Evolutionary conservation across 495 filamentous ascomycete genomes (phyloP), one percentile per base, ranked within the genome.

Genomic region (Neurospora intermedia): DNA sequence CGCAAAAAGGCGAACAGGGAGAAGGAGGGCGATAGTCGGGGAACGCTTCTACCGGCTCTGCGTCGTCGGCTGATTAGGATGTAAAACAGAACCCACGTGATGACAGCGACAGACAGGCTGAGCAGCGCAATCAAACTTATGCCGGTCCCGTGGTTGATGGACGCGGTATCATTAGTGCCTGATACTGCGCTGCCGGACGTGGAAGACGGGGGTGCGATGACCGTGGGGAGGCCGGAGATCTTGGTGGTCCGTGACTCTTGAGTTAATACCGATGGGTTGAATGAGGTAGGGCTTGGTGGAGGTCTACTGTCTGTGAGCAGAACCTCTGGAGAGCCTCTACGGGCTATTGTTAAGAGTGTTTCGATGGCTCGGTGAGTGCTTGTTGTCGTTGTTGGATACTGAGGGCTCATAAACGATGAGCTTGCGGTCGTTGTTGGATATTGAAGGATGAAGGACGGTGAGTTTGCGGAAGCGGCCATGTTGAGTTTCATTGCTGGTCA

Each of bases 61-160:
- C 70, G 59, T 75, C 71, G 77, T 11, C 80, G 76, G 15, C 77
- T 77, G 11, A 83, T 59, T 0, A 75, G 15, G 20, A 75, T 54
- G 41, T 80, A 76, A 0, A 69, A 72, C 0, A 78, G 20, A 18
- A 77, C 75, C 69, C 77, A 76, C 0, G 80, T 42, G 3, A 80
- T 72, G 15, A 83, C 75, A 0, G 73, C 73, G 13, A 78, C 77
- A 0, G 82, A 75, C 35, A 83, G 73, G 8, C 75, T 78, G 2
- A 80, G 74, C 6, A 83, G 70, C 0, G 81, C 77, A 42, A 81
- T 79, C 35, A 83, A 75, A 9, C 77, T 77, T n/a, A 77, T 78
- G 31, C 74, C 81, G 9, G 77, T 74, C 7, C 73, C 74, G 0
- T 78, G 79, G 20, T 72, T 72, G 3, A 74, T 38, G 6, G 46